Evolutionary conservation across 2,329 filamentous ascomycete genomes (phyloP).

Genomic region (Colletotrichum chlorophyti): DNA sequence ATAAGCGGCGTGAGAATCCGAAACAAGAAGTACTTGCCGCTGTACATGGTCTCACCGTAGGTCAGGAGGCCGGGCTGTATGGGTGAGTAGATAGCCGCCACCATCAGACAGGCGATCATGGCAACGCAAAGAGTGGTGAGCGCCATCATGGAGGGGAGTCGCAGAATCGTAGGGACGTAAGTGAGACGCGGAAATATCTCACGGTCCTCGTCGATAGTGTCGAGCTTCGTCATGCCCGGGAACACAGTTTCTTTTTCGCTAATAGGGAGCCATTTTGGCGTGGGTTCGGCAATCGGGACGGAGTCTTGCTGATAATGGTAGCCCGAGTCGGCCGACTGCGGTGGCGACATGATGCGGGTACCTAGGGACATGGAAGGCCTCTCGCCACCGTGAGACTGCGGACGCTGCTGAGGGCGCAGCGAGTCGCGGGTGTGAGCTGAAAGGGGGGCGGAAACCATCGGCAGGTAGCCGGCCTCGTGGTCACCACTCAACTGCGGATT

Average conservation of each 20-base stretch:
- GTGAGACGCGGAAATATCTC: slow-evolving; percentile 59
- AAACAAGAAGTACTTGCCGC: slow-evolving; percentile 82
- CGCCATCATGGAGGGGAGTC: slow-evolving; percentile 66
- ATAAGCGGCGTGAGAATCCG: slow-evolving; percentile 83
- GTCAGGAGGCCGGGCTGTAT: slow-evolving; percentile 68
- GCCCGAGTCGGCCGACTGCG: slow-evolving; percentile 12
- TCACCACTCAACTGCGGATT: slow-evolving; percentile 19
- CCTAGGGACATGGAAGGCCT: slow-evolving; percentile 19
- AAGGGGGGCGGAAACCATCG: slow-evolving; percentile 1
- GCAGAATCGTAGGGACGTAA: slow-evolving; percentile 76
- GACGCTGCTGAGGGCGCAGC: slow-evolving; percentile 5
- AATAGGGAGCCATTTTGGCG: slow-evolving; percentile 39
- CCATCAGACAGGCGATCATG: slow-evolving; percentile 76
- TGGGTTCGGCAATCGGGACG: neutral
- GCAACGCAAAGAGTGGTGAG: slow-evolving; percentile 68
- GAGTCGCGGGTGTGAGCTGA: slow-evolving; percentile 14
- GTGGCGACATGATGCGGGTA: slow-evolving; percentile 25
- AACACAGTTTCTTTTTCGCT: slow-evolving; percentile 35
- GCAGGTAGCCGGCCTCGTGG: slow-evolving; percentile 14
- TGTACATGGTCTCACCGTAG: slow-evolving; percentile 72
- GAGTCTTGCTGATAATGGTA: slow-evolving; percentile 6
- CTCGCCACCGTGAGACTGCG: slow-evolving; percentile 10
- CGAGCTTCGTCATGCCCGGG: slow-evolving; percentile 30
- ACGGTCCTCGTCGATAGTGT: slow-evolving; percentile 45
- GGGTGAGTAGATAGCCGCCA: slow-evolving; percentile 74